A percentile compares a stretch with the other conserved stretches of the same genome.
Evolutionary conservation across 1,284 basidiomycete species (phyloP).

Genomic region (Pyrrhoderma noxium): DNA sequence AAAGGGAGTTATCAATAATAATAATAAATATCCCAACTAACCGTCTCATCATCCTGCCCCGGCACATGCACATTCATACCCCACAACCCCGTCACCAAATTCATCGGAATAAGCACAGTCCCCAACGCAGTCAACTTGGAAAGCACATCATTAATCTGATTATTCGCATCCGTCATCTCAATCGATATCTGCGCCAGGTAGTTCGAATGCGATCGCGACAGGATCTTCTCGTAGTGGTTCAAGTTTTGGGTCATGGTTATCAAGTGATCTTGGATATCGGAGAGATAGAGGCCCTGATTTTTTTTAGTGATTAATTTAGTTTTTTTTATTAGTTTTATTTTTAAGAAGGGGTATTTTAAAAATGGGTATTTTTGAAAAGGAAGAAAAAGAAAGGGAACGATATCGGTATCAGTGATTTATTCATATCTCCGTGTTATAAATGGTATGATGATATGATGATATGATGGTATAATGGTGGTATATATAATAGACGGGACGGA

Average conservation of each 20-base stretch:
- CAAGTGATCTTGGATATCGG: slow-evolving; percentile 94
- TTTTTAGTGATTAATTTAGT: slow-evolving; percentile 7
- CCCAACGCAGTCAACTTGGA: slow-evolving; percentile 98
- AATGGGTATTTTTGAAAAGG: too few species aligned
- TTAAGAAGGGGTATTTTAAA: too few species aligned
- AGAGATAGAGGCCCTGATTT: slow-evolving; percentile 83
- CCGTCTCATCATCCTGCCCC: slow-evolving; percentile 54
- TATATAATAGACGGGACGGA: slow-evolving; percentile 2
- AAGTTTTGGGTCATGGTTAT: slow-evolving; percentile 99
- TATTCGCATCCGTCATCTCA: slow-evolving; percentile 99
- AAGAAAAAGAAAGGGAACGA: too few species aligned
- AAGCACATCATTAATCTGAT: slow-evolving; percentile 99
- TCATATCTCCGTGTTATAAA: too few species aligned
- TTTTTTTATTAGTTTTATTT: background rate
- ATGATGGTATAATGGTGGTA: too few species aligned
- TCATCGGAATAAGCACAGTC: slow-evolving; percentile 97
- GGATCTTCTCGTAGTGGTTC: slow-evolving; percentile 98
- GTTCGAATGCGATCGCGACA: slow-evolving; percentile 98
- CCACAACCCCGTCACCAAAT: slow-evolving; percentile 86
- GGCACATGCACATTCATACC: slow-evolving; percentile 93
- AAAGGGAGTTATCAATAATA: background rate
- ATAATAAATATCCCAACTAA: slow-evolving; percentile 21
- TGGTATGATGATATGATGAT: too few species aligned
- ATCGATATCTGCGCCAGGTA: slow-evolving; percentile 98
- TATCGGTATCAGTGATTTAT: too few species aligned